Conservation (phyloP, 2,329 filamentous ascomycete genomes). For the Remersonia thermophila region DNA sequence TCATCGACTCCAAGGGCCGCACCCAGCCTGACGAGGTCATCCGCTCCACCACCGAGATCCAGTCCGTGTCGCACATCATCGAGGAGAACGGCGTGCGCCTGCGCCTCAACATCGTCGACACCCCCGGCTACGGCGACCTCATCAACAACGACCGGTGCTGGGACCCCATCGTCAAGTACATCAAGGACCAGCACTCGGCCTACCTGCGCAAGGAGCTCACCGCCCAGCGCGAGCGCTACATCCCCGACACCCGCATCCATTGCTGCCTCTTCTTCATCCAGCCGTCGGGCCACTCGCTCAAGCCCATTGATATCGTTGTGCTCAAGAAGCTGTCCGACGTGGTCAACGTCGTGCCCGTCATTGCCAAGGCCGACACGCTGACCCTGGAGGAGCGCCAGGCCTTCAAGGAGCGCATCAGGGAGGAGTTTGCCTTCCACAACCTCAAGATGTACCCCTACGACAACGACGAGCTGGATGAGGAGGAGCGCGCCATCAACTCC, state of each 20-base stretch:
- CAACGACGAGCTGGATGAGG: slow-evolving; percentile 95
- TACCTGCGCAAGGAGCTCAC: slow-evolving; percentile 99
- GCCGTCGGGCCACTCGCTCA: slow-evolving; percentile 92
- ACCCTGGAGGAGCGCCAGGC: slow-evolving; percentile 89
- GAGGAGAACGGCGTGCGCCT: slow-evolving; percentile 98
- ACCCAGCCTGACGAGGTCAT: slow-evolving; percentile 85
- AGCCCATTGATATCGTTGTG: slow-evolving; percentile 98
- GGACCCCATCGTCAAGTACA: slow-evolving; percentile 99
- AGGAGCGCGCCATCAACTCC: slow-evolving; percentile 84
- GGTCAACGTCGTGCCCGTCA: slow-evolving; percentile 97
- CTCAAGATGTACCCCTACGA: slow-evolving; percentile 99
- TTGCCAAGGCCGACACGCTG: slow-evolving; percentile 93
- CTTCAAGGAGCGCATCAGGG: slow-evolving; percentile 99
- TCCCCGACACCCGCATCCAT: slow-evolving; percentile 97
- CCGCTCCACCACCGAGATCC: slow-evolving; percentile 93
- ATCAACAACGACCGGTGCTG: slow-evolving; percentile 99
- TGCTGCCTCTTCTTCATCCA: slow-evolving; percentile 99
- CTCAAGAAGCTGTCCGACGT: slow-evolving; percentile 99
- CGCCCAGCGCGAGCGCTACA: slow-evolving; percentile 96
- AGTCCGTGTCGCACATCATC: slow-evolving; percentile 95
- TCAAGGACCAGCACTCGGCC: slow-evolving; percentile 99
- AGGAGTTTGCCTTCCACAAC: slow-evolving; percentile 99
- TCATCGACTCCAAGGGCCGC: slow-evolving; percentile 97
- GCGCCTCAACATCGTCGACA: slow-evolving; percentile 97
- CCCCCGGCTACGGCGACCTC: slow-evolving; percentile 92